Percentiles rank a stretch among this genome's conserved stretches.
phyloP scores from a whole-genome alignment of 352 stramenopile genomes.

The Phytophthora palmivora region DNA sequence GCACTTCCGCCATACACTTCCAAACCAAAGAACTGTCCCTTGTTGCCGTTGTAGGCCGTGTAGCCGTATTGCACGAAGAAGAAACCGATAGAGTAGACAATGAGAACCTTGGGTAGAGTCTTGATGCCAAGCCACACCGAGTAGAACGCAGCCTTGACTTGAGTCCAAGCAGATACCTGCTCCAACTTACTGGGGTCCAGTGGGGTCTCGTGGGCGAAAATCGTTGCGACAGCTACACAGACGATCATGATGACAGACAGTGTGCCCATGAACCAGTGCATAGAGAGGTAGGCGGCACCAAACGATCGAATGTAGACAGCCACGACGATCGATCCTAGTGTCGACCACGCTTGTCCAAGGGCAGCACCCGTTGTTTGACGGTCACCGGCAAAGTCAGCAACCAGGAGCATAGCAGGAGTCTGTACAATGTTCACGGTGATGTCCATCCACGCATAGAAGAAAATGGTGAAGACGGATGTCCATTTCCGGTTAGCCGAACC shows the following conservation, averaged over 20 bases:
- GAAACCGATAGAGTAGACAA: constrained; percentile 43
- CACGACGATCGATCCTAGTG: constrained; percentile 28
- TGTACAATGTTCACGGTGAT: constrained; percentile 33
- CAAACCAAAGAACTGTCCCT: constrained; percentile 56
- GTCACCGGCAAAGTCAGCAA: constrained; percentile 56
- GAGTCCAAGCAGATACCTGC: constrained; percentile 15
- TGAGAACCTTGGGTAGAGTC: constrained; percentile 30
- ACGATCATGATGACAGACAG: constrained; percentile 43
- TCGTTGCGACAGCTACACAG: constrained; percentile 28
- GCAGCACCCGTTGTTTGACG: constrained; percentile 50
- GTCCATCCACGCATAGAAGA: constrained; percentile 36
- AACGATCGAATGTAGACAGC: constrained; percentile 52
- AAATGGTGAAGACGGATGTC: constrained; percentile 29
- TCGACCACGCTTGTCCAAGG: constrained; percentile 47
- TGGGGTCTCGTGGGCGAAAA: constrained; percentile 40
- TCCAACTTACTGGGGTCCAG: constrained; percentile 30
- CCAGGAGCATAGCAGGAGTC: constrained; percentile 29
- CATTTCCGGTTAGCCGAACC: constrained; percentile 34
- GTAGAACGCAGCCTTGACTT: constrained; percentile 34
- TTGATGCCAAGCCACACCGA: constrained; percentile 42
- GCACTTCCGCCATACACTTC: constrained; percentile 41
- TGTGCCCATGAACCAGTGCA: constrained; percentile 42
- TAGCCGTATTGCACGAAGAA: constrained; percentile 43
- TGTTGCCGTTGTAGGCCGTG: constrained; percentile 58
- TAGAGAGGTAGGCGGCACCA: constrained; percentile 38